These are phyloP conservation scores for Avena insularis DNA, from an alignment of 176 grass and related monocot species.

Conservation along the genomic window DNA sequence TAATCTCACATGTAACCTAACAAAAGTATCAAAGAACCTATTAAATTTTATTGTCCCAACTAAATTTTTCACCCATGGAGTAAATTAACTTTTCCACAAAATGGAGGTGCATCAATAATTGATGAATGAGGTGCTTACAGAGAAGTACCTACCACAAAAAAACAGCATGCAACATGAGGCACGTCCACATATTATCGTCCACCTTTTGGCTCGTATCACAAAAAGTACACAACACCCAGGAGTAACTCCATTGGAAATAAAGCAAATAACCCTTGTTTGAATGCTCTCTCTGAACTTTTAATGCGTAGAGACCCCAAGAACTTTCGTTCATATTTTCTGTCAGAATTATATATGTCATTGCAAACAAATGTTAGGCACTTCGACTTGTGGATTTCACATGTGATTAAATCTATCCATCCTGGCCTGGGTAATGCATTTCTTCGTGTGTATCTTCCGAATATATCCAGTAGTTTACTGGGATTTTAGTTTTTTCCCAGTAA, in stretches of 20 bases:
- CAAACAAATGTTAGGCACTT: neutral
- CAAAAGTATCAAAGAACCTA: too few species aligned
- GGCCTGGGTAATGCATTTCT: neutral
- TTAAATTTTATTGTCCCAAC: too few species aligned
- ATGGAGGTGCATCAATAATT: too few species aligned
- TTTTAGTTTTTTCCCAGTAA: neutral
- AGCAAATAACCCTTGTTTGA: slow-evolving; percentile 13
- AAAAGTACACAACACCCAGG: neutral
- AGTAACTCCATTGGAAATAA: neutral
- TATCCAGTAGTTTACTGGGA: neutral
- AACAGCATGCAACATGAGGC: too few species aligned
- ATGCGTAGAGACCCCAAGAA: neutral
- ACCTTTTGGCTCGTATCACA: too few species aligned
- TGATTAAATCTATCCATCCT: neutral
- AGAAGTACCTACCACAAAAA: too few species aligned
- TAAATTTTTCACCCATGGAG: too few species aligned
- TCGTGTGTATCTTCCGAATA: neutral
- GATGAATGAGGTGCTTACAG: too few species aligned
- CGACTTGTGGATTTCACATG: neutral
- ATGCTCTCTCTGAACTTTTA: neutral
- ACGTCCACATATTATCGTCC: too few species aligned
- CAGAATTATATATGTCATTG: neutral
- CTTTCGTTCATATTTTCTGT: slow-evolving; percentile 11
- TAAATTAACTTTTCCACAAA: too few species aligned
- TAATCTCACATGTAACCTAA: too few species aligned